Evolutionary conservation across 441 rosid species (phyloP), one percentile per base, ranked within the genome.

Genomic region (Hura crepitans): DNA sequence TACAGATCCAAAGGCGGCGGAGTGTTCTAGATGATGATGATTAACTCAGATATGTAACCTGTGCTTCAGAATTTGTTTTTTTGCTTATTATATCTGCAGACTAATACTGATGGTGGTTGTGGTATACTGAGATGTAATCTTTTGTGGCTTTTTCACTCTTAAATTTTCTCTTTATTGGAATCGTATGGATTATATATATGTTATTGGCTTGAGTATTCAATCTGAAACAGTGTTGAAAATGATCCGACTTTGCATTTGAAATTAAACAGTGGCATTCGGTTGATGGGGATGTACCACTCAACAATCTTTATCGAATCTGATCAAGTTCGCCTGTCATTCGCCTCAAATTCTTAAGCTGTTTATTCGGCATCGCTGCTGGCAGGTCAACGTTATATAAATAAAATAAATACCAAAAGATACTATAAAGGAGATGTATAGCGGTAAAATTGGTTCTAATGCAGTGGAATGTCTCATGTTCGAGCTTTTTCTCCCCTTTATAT

Each of bases 1-100:
- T 63, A 71, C 90, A 94, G 99, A 92, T 92, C 81, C 93, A 90
- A 80, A 89, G 99, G 90, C 92, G 97, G 17, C 90, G 97, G 49
- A 91, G 81, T 77, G 93, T 92, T 57, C 82, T 87, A 51, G 95
- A 89, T 39, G 96, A 92, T 14, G 97, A 92, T 51, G 96, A 94
- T 75, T 91, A 88, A 80, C 53, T 73, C 37, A 22, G 68, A 39
- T 65, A 66, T 55, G 75, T 33, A 62, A 61, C 66, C 17, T n/a
- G 4, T 18, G 37, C 13, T 6, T 50, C 11, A 28, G 49, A 7
- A 35, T 33, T 54, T 14, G 28, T 35, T 61, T 15, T 64, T 35
- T 71, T 58, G 72, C 68, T 46, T 56, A 73, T 31, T 61, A 70
- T 60, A 63, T 46, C 65, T 45, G 12, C 69, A 23, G 62, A 3